phyloP scores from a whole-genome alignment of 768 basidiomycete genomes.

The Lactarius psammicola region DNA sequence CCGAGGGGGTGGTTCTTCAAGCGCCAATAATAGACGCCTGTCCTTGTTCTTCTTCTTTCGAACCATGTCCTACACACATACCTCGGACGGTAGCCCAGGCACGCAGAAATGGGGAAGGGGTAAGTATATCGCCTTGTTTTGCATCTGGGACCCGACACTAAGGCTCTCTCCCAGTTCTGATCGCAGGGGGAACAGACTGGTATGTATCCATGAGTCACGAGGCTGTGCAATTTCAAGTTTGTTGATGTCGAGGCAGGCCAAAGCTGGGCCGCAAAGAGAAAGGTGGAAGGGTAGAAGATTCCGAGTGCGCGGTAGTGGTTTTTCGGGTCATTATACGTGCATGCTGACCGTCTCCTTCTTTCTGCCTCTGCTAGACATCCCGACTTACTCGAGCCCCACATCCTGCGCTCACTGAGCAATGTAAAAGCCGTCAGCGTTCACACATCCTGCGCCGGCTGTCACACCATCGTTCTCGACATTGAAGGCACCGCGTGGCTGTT shows the following conservation, averaged over 20 bases:
- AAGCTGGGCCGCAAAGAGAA: conserved; percentile 28
- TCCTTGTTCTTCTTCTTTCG: conserved; percentile 22
- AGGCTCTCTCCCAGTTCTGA: conserved; percentile 53
- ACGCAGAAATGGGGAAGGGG: conserved; percentile 28
- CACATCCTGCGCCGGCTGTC: conserved; percentile 72
- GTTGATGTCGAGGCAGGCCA: conserved; percentile 13
- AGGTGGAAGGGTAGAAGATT: conserved; percentile 27
- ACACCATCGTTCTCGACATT: conserved; percentile 69
- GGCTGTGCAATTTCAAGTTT: conserved; percentile 24
- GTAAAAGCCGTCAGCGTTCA: conserved; percentile 71
- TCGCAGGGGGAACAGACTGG: conserved; percentile 89
- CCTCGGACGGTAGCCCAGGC: conserved; percentile 22
- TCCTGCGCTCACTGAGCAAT: conserved; percentile 84
- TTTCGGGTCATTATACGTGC: conserved; percentile 9
- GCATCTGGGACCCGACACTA: conserved; percentile 19
- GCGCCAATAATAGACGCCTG: conserved; percentile 21
- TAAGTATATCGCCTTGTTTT: conserved; percentile 20
- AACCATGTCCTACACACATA: conserved; percentile 26
- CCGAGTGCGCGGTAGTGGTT: conserved; percentile 15
- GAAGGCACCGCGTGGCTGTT: conserved; percentile 87
- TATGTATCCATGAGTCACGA: conserved; percentile 41
- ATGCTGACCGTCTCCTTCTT: not conserved
- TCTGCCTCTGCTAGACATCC: conserved; percentile 47
- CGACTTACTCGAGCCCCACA: conserved; percentile 85
- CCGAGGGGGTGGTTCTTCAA: conserved; percentile 14